Conservation (phyloP, 2,329 filamentous ascomycete genomes). For the Coniochaeta hoffmannii region DNA sequence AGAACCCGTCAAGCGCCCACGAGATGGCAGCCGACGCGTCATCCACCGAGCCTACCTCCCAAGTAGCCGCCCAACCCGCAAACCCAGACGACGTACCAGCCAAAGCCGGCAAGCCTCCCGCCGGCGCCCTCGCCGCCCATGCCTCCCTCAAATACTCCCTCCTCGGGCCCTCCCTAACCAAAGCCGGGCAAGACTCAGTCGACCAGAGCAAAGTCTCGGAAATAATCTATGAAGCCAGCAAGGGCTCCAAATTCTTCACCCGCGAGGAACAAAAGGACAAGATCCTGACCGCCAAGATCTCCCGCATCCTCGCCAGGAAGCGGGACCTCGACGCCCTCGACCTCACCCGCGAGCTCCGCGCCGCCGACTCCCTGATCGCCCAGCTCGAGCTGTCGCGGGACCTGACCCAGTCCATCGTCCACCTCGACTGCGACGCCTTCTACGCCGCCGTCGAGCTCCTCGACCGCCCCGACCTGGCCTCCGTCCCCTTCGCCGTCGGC, state of each 20-base stretch:
- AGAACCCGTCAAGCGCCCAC: background rate
- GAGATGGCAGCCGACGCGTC: background rate
- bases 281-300: slow-evolving; percentile 77
- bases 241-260: slow-evolving; percentile 93
- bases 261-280: slow-evolving; percentile 81
- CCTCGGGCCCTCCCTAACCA: slow-evolving; percentile 83
- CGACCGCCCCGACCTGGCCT: slow-evolving; percentile 73
- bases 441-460: slow-evolving; percentile 90
- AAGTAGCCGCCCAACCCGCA: background rate
- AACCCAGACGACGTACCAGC: background rate
- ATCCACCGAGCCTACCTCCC: background rate
- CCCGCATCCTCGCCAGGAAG: slow-evolving; percentile 69
- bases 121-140: slow-evolving; percentile 20
- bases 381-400: slow-evolving; percentile 75
- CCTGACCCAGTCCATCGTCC: slow-evolving; percentile 76
- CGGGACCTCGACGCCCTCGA: slow-evolving; percentile 68
- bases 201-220: slow-evolving; percentile 92
- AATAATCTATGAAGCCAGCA: slow-evolving; percentile 94
- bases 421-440: slow-evolving; percentile 96
- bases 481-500: slow-evolving; percentile 88
- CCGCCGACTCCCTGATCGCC: slow-evolving; percentile 72
- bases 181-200: slow-evolving; percentile 88
- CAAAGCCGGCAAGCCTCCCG: background rate
- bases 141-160: slow-evolving; percentile 80
- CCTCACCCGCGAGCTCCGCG: slow-evolving; percentile 62